Percentiles rank a stretch among this genome's conserved stretches.
Conservation (phyloP, 352 stramenopile genomes). For the Pythium diclinum region DNA sequence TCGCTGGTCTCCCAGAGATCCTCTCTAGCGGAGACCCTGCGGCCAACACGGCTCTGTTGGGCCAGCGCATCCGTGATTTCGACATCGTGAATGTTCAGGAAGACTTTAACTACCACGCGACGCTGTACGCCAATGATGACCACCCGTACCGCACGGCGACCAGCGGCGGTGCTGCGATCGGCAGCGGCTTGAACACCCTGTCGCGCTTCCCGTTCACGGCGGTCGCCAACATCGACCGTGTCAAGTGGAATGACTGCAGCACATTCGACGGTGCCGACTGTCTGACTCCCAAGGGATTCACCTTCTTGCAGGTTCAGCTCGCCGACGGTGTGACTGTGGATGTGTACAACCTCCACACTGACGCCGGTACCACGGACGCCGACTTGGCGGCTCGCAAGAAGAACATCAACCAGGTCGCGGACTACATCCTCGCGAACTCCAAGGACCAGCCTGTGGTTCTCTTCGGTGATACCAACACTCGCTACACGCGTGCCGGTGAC, state of each 20-base stretch:
- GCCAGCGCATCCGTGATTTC: conserved; percentile 32
- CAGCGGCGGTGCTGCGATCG: conserved; percentile 27
- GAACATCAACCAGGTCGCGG: conserved; percentile 47
- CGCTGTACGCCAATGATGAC: conserved; percentile 6
- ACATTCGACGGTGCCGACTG: conserved; percentile 46
- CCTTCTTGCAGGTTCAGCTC: conserved; percentile 38
- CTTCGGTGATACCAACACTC: conserved; percentile 57
- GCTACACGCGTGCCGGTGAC: conserved; percentile 46
- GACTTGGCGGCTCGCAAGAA: conserved; percentile 33
- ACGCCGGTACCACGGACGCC: conserved; percentile 30
- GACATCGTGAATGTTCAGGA: conserved; percentile 26
- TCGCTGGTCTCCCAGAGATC: conserved; percentile 40
- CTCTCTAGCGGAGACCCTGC: conserved; percentile 45
- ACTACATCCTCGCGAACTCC: conserved; percentile 42
- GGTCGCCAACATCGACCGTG: conserved; percentile 33
- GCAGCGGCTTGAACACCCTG: conserved; percentile 46
- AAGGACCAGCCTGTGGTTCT: conserved; percentile 44
- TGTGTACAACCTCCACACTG: conserved; percentile 54
- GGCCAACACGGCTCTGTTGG: conserved; percentile 44
- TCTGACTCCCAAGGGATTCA: conserved; percentile 59
- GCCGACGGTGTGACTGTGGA: conserved; percentile 40
- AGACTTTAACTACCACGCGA: conserved; percentile 26
- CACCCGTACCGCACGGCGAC: conserved; percentile 14
- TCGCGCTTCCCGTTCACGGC: conserved; percentile 42
- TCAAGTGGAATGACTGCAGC: conserved; percentile 47